Conservation (phyloP, 352 stramenopile species). For the Phytophthora palmivora region DNA sequence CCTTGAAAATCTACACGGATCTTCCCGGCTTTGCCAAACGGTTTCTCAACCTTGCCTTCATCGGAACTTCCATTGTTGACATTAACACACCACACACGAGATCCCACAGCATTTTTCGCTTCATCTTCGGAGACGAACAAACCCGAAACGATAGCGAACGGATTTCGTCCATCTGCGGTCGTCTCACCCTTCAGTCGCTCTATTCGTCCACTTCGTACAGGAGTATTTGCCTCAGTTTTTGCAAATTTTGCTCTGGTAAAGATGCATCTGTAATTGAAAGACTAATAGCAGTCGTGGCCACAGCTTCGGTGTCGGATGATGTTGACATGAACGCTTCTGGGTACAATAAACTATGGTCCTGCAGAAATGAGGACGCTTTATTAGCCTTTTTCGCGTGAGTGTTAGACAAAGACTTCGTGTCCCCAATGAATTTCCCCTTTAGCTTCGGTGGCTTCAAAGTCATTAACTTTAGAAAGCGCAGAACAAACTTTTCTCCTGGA, state of each 20-base stretch:
- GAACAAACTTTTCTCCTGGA: conserved; percentile 51
- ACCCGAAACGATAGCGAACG: conserved; percentile 62
- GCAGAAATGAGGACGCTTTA: conserved; percentile 41
- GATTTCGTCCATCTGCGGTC: conserved; percentile 62
- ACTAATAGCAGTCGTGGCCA: conserved; percentile 2
- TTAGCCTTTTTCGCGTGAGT: conserved; percentile 2
- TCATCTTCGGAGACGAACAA: conserved; percentile 60
- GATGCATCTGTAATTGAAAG: conserved; percentile 1
- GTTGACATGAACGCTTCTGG: conserved; percentile 40
- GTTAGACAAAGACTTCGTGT: not conserved
- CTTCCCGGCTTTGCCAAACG: conserved; percentile 83
- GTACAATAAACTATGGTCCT: conserved; percentile 55
- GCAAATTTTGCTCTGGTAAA: not conserved
- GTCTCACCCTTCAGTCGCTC: conserved; percentile 81
- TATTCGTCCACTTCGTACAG: conserved; percentile 37
- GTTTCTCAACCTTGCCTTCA: conserved; percentile 64
- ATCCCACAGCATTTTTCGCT: conserved; percentile 41
- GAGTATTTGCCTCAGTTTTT: not conserved
- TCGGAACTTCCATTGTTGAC: conserved; percentile 18
- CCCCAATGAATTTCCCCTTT: conserved; percentile 16
- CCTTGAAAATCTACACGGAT: conserved; percentile 59
- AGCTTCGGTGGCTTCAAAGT: conserved; percentile 47
- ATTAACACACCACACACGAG: conserved; percentile 28
- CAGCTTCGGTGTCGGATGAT: not conserved
- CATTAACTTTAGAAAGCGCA: conserved; percentile 70